Conservation (phyloP, 805 yeast genomes). For the Starmerella apicola region DNA sequence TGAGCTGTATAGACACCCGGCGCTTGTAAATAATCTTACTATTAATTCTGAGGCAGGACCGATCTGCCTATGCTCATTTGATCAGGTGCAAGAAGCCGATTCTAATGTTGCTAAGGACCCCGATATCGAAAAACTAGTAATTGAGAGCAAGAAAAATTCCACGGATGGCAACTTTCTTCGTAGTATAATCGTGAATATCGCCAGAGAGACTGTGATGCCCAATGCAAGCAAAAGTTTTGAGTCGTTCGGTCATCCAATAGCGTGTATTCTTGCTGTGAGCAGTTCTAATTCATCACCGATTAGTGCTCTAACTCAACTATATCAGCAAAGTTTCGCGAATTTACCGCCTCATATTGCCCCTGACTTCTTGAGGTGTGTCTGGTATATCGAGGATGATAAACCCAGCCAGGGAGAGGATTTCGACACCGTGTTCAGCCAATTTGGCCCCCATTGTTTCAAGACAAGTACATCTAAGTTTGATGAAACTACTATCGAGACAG, state of each 20-base stretch:
- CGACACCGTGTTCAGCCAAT: constrained; percentile 13
- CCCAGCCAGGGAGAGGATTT: constrained; percentile 6
- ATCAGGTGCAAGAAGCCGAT: not conserved
- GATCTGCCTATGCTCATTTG: not conserved
- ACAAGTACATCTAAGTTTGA: constrained; percentile 26
- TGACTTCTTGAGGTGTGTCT: constrained; percentile 14
- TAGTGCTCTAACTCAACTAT: constrained; percentile 39
- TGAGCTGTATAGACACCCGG: not conserved
- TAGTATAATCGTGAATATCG: constrained; percentile 1
- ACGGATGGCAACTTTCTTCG: not conserved
- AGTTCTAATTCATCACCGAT: constrained; percentile 48
- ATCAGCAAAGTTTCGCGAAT: constrained; percentile 34
- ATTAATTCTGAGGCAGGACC: not conserved
- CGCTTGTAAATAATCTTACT: not conserved
- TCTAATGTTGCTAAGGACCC: no score
- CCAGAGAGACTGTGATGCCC: constrained; percentile 5
- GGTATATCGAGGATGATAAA: constrained; percentile 2
- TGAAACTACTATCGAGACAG: constrained; percentile 36
- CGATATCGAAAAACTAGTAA: not conserved
- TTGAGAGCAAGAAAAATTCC: not conserved
- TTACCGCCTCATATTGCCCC: constrained; percentile 22
- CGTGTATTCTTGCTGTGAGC: constrained; percentile 57
- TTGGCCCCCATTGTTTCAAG: constrained; percentile 26
- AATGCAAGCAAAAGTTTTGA: constrained; percentile 44
- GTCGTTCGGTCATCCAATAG: constrained; percentile 74